Evolutionary conservation across 306 rosid species (phyloP).

Genomic region (barrel medic (Medicago truncatula)): DNA sequence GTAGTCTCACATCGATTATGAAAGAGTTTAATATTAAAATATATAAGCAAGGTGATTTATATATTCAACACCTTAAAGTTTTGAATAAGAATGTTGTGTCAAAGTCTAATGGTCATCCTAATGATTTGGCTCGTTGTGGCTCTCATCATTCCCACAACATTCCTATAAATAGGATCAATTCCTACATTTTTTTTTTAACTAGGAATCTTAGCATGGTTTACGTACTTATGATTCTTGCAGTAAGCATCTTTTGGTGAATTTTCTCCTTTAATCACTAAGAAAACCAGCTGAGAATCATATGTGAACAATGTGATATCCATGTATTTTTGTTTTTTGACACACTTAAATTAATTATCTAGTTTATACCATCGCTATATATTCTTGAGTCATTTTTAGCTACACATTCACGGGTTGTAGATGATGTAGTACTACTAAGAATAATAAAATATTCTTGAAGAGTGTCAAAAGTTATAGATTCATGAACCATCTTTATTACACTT

Average conservation of each 20-base stretch:
- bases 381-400: not conserved
- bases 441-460: slow-evolving; percentile 32
- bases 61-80: not conserved
- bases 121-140: too few species aligned
- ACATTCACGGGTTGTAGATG: slow-evolving; percentile 38
- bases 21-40: too few species aligned
- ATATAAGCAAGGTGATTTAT: too few species aligned
- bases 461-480: slow-evolving; percentile 17
- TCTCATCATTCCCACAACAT: too few species aligned
- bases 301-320: not conserved
- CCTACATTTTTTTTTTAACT: not conserved
- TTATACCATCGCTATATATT: slow-evolving; percentile 4
- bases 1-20: too few species aligned
- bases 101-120: not conserved
- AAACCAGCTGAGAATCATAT: not conserved
- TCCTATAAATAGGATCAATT: too few species aligned
- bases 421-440: slow-evolving; percentile 29
- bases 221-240: not conserved
- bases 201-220: not conserved
- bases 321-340: not conserved
- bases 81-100: too few species aligned
- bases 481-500: slow-evolving; percentile 27
- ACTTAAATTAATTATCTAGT: not conserved
- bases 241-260: not conserved
- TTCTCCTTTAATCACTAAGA: not conserved